Conservation (phyloP, 1,284 basidiomycete genomes). For the Trametes polyzona region DNA sequence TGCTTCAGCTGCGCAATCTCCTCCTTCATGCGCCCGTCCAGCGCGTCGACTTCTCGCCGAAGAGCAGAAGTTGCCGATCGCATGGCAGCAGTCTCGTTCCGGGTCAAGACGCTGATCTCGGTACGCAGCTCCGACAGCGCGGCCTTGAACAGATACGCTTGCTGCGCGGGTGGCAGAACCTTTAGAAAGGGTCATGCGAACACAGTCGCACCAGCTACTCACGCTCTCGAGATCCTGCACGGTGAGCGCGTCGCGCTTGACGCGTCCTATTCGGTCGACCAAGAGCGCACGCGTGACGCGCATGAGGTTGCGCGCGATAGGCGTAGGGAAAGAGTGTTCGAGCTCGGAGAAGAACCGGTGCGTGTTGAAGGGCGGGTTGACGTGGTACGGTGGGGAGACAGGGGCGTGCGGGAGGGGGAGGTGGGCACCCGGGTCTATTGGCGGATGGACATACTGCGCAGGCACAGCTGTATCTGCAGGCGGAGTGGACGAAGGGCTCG, state of each 20-base stretch:
- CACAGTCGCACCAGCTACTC: slow-evolving; percentile 36
- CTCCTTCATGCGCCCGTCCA: slow-evolving; percentile 94
- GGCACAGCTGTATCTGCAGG: slow-evolving; percentile 19
- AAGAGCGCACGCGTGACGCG: slow-evolving; percentile 83
- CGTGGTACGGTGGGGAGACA: slow-evolving; percentile 26
- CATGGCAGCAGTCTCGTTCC: slow-evolving; percentile 86
- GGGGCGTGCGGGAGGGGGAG: slow-evolving; percentile 28
- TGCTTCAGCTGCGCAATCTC: slow-evolving; percentile 90
- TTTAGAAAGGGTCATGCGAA: neutral
- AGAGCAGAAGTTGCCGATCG: slow-evolving; percentile 76
- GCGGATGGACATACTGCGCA: slow-evolving; percentile 22
- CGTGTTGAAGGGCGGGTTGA: slow-evolving; percentile 43
- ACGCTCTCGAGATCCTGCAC: slow-evolving; percentile 92
- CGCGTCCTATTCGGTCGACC: slow-evolving; percentile 75
- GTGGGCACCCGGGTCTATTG: slow-evolving; percentile 22
- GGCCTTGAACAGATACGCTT: slow-evolving; percentile 95
- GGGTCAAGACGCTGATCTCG: slow-evolving; percentile 82
- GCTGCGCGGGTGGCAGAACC: slow-evolving; percentile 48
- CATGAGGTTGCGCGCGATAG: slow-evolving; percentile 82
- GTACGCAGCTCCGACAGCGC: slow-evolving; percentile 91
- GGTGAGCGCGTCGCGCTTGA: slow-evolving; percentile 76
- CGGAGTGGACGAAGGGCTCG: neutral
- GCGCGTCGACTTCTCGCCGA: slow-evolving; percentile 85
- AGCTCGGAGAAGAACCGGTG: slow-evolving; percentile 64
- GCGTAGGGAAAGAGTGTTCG: slow-evolving; percentile 71